phyloP scores from a whole-genome alignment of 2,329 filamentous ascomycete genomes.

The Neurospora crassa region DNA sequence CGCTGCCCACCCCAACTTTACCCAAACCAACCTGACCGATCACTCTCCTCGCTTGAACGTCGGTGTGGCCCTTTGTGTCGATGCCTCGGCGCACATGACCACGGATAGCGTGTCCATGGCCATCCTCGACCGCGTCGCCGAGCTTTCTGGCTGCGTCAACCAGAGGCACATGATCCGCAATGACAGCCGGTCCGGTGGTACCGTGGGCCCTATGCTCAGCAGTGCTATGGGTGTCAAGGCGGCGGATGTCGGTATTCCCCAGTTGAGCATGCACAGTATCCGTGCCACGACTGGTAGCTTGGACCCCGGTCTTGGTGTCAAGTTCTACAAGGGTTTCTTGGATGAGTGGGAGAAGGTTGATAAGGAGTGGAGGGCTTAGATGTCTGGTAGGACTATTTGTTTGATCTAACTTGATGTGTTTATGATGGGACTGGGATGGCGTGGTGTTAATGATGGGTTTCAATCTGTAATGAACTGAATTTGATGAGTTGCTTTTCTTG shows the following conservation, averaged over 20 bases:
- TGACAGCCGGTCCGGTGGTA: slow-evolving; percentile 80
- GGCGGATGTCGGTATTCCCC: slow-evolving; percentile 81
- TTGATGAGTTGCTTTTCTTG: background rate
- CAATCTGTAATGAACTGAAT: background rate
- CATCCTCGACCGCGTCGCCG: slow-evolving; percentile 68
- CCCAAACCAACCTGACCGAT: slow-evolving; percentile 69
- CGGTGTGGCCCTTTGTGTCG: slow-evolving; percentile 69
- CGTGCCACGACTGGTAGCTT: slow-evolving; percentile 77
- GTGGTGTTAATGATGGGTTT: background rate
- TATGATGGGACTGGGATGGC: background rate
- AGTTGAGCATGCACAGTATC: slow-evolving; percentile 90
- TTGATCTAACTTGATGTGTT: background rate
- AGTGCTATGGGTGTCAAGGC: slow-evolving; percentile 70
- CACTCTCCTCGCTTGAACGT: slow-evolving; percentile 85
- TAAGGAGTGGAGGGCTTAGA: slow-evolving; percentile 52
- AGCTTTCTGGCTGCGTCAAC: slow-evolving; percentile 59
- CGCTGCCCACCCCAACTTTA: slow-evolving; percentile 91
- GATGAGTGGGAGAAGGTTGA: slow-evolving; percentile 81
- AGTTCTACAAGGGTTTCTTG: slow-evolving; percentile 82
- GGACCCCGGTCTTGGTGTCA: slow-evolving; percentile 80
- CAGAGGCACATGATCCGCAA: slow-evolving; percentile 95
- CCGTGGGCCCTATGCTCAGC: slow-evolving; percentile 86
- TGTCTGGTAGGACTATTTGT: background rate
- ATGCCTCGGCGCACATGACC: slow-evolving; percentile 93
- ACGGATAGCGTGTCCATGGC: slow-evolving; percentile 81